Base-by-base conservation (phyloP, 805 yeast species). In the Candida takata region DNA sequence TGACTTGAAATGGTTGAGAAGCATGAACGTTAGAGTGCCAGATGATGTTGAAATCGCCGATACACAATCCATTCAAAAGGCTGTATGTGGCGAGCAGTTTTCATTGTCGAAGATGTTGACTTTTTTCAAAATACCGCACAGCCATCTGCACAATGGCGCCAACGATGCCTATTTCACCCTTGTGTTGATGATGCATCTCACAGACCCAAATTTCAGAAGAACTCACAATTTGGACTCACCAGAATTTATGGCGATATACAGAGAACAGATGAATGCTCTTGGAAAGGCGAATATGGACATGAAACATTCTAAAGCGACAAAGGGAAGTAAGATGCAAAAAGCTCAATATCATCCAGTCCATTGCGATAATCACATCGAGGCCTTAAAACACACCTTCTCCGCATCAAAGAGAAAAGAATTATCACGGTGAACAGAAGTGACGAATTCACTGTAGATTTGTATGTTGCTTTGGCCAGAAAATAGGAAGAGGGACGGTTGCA, bases 161-260 rank as follows among this genome's bases (percentile, higher is more conserved):
- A 80, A 80, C 48, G 88, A 80, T 53, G 74, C 84, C 6, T 74
- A 76, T 47, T 77, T 67, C 43, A 80, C 87, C 0, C 53, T 79
- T 31, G 37, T 70, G 21, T 60, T 72, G n/a, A 66, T 72, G 8
- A 42, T 77, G 48, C 64, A 65, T 24, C 48, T 74, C 38, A 62
- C 75, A 34, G 84, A 78, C 51, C 76, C 74, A 1, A 43, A 47
- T 4, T 48, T 56, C 5, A 48, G 75, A 40, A 36, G 27, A n/a
- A 30, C 30, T 9, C 37, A 30, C 14, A 45, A 40, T 1, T 35
- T 29, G 5, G 46, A 33, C 20, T 15, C 31, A 2, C 34, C 28
- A 16, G 15, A 31, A 8, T n/a, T 24, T 10, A 13, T 12, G 16
- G 25, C 18, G 18, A 19, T 8, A 25, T 19, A 12, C 18, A n/a